Evolutionary conservation across 2,329 filamentous ascomycete genomes (phyloP), one percentile per base, ranked within the genome.

Genomic region (Talaromyces sp.): DNA sequence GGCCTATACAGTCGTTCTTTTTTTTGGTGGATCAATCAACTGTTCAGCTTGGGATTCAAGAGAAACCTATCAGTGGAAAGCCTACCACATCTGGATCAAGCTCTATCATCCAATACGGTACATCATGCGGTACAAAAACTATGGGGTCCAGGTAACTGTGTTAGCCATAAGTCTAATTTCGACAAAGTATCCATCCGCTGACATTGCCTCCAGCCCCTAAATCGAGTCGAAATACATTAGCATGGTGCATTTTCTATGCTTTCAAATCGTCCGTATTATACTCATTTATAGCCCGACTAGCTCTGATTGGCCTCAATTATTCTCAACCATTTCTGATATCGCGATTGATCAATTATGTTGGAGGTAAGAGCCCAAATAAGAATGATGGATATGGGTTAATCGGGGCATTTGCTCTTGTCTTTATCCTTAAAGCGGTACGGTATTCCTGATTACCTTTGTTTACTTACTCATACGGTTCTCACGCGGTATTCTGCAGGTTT

Each of bases 321-420:
- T 68, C 65, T 25, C 73, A 75, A 54, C 73, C 73, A 11, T 64
- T 76, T 28, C 63, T 75, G 5, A 61, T 77, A 9, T 69, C 72
- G 25, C 63, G 69, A 25, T 71, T 73, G 0, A 67, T 76, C 2
- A 61, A 61, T 2, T 74, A 69, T 55, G 66, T 73, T 17, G 60
- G 62, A 10, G 63, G 67, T 40, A 56, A 58, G 28, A 59, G 62
- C 5, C 64, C 69, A 1, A 66, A 66, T 8, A 72, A 13, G 10
- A 46, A 73, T 41, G 62, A 69, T 13, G 75, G 76, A 5, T 76
- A 77, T 60, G 76, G 73, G 1, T 60, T 79, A 5, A 73, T 77
- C 54, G 76, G 73, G 5, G 75, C 75, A 17, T 77, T 73, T 59
- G 63, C 71, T 19, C 60, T 78, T 5, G 71, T 78, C 1, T 79